Evolutionary conservation across 768 basidiomycete species (phyloP).

Genomic region (Mycena indigotica): DNA sequence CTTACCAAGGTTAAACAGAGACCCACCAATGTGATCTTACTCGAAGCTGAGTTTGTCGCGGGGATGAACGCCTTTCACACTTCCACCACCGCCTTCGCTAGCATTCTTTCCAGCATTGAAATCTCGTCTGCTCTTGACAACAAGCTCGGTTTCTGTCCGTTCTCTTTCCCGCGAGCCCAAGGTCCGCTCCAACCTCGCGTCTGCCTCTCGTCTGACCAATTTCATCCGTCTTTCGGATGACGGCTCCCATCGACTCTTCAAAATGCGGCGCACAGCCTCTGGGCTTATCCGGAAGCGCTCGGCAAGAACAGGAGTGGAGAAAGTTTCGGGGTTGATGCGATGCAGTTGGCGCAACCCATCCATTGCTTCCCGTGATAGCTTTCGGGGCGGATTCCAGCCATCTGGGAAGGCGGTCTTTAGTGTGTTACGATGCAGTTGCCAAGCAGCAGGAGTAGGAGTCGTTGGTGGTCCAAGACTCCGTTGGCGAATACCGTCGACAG

Average conservation of each 20-base stretch:
- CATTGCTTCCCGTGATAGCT: constrained; percentile 84
- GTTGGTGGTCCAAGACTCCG: constrained; percentile 41
- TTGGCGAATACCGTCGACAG: constrained; percentile 45
- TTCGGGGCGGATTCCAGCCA: constrained; percentile 80
- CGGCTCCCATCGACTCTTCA: constrained; percentile 76
- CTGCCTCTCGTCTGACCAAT: constrained; percentile 54
- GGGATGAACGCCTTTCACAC: not conserved
- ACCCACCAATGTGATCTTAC: no score
- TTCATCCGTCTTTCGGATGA: constrained; percentile 52
- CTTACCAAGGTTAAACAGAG: no score
- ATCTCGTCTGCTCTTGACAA: not conserved
- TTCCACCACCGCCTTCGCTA: not conserved
- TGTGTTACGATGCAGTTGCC: constrained; percentile 50
- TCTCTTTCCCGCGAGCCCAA: not conserved
- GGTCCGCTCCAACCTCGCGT: constrained; percentile 36
- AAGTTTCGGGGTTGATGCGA: constrained; percentile 60
- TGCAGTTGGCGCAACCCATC: constrained; percentile 73
- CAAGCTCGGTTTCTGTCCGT: not conserved
- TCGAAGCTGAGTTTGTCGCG: not conserved
- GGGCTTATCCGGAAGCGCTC: constrained; percentile 77
- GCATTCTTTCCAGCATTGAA: not conserved
- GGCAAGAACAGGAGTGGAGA: constrained; percentile 69
- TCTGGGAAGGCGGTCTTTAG: constrained; percentile 59
- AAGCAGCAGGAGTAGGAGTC: constrained; percentile 50
- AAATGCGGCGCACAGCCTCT: constrained; percentile 78